phyloP scores from a whole-genome alignment of 2,329 filamentous ascomycete species.

The Sporothrix phasma region DNA sequence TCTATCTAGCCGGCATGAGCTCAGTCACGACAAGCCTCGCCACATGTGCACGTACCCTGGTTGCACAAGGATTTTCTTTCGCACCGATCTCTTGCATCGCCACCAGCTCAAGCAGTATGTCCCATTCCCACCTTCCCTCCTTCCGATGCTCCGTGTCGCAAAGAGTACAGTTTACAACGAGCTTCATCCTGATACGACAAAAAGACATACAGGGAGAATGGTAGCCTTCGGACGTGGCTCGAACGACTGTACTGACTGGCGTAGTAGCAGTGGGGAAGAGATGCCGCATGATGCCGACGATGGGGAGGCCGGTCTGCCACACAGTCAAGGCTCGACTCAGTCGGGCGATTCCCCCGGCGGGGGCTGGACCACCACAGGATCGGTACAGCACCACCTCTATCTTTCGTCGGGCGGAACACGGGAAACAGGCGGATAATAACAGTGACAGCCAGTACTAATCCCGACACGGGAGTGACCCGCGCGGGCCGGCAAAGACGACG shows the following conservation, averaged over 20 bases:
- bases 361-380: constrained; percentile 1
- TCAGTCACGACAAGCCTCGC: constrained; percentile 28
- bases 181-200: neutral
- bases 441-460: constrained; percentile 1
- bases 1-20: constrained; percentile 26
- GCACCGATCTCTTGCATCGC: constrained; percentile 49
- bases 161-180: neutral
- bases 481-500: neutral
- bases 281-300: neutral
- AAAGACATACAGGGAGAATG: constrained; percentile 1
- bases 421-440: constrained; percentile 2
- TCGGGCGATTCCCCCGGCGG: constrained; percentile 4
- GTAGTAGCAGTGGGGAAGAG: neutral
- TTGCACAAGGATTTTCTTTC: constrained; percentile 49
- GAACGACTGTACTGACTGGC: neutral
- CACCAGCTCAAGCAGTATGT: constrained; percentile 44
- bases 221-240: neutral
- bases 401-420: neutral
- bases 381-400: constrained; percentile 5
- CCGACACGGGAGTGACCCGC: neutral
- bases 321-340: constrained; percentile 3
- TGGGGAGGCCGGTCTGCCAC: neutral
- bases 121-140: neutral
- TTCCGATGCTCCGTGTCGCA: neutral
- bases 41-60: constrained; percentile 41